Conservation (phyloP, 257 asterid species). For the Plantago major region DNA sequence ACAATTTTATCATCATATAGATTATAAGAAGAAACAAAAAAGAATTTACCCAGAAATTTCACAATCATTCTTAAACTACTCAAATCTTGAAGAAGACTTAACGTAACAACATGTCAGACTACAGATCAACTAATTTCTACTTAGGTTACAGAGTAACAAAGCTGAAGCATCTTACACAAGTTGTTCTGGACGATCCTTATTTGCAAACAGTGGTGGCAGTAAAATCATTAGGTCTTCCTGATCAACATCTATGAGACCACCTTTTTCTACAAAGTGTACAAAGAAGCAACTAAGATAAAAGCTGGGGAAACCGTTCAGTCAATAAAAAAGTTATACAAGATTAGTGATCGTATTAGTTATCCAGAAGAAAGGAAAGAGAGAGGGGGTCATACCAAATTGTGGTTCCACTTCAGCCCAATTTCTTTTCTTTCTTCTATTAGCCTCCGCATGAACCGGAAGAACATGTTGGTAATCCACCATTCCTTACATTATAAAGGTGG, state of each 20-base stretch:
- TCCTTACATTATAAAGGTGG: slow-evolving; percentile 39
- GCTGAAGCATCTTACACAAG: slow-evolving; percentile 51
- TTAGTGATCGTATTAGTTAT: too few species aligned
- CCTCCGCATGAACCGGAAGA: slow-evolving; percentile 75
- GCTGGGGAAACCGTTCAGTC: neutral
- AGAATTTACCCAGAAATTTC: neutral
- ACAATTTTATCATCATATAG: too few species aligned
- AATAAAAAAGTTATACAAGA: too few species aligned
- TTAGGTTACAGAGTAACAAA: neutral
- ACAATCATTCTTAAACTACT: neutral
- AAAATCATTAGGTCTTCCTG: slow-evolving; percentile 79
- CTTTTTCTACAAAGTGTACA: slow-evolving; percentile 34
- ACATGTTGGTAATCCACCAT: slow-evolving; percentile 98
- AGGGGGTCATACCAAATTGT: slow-evolving; percentile 39
- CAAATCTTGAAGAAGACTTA: neutral
- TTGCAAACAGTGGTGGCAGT: slow-evolving; percentile 76
- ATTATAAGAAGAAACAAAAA: too few species aligned
- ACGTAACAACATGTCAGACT: too few species aligned
- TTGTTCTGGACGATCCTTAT: slow-evolving; percentile 68
- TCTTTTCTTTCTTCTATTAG: slow-evolving; percentile 62
- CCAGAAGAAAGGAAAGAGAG: too few species aligned
- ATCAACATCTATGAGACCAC: slow-evolving; percentile 57
- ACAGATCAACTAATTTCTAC: too few species aligned
- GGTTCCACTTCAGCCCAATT: slow-evolving; percentile 69
- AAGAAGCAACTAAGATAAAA: slow-evolving; percentile 21